These are phyloP conservation scores for Hippophae gyantsensis DNA, from an alignment of 306 rosid genomes.

Conservation along the genomic window DNA sequence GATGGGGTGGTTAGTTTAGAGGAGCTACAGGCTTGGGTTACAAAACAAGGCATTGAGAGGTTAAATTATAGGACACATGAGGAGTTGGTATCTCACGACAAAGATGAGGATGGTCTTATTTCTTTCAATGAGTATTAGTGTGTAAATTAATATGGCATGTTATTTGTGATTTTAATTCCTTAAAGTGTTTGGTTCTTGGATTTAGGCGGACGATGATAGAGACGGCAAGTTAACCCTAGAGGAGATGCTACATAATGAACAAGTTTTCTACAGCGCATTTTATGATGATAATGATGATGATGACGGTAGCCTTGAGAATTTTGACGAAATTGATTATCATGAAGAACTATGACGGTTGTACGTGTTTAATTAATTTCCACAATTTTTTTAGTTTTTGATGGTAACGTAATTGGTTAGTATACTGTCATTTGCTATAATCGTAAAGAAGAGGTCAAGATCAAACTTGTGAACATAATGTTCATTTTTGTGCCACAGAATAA, in stretches of 20 bases:
- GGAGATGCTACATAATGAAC: constrained; percentile 64
- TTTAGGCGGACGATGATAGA: constrained; percentile 64
- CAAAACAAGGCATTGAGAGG: constrained; percentile 35
- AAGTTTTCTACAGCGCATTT: constrained; percentile 34
- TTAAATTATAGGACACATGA: constrained; percentile 29
- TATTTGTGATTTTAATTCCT: not conserved
- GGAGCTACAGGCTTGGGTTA: constrained; percentile 48
- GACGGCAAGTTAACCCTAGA: constrained; percentile 44
- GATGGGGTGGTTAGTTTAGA: constrained; percentile 37
- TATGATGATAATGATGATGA: constrained; percentile 10
- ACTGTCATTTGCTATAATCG: too few species aligned
- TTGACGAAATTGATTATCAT: constrained; percentile 15
- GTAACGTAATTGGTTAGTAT: too few species aligned
- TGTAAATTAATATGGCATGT: not conserved
- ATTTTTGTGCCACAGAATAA: too few species aligned
- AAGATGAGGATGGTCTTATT: constrained; percentile 37
- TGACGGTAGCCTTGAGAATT: constrained; percentile 4
- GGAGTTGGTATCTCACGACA: constrained; percentile 39
- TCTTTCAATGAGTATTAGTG: constrained; percentile 45
- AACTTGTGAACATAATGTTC: too few species aligned
- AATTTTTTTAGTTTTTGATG: not conserved
- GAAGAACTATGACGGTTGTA: constrained; percentile 27
- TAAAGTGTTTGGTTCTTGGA: not conserved
- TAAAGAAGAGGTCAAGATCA: too few species aligned
- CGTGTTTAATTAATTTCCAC: not conserved